Conservation (phyloP, 306 rosid species). For the Leucaena leucocephala region DNA sequence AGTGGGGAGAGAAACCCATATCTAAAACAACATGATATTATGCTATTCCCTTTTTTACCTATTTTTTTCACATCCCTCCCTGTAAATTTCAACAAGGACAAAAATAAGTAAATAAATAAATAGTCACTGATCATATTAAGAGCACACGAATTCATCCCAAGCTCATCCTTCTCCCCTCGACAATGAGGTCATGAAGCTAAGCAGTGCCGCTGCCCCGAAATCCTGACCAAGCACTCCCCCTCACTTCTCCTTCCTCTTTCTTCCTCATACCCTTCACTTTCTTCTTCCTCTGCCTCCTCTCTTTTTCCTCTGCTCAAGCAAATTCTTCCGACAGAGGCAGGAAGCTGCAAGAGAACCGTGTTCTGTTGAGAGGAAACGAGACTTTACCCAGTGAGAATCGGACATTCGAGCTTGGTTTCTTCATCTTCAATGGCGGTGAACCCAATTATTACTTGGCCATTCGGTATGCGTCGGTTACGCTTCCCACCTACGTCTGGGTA, state of each 20-base stretch:
- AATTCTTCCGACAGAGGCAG: neutral
- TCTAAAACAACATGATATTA: too few species aligned
- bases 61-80: neutral
- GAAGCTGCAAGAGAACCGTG: slow-evolving; percentile 17
- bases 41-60: neutral
- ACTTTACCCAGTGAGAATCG: slow-evolving; percentile 51
- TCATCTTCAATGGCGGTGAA: slow-evolving; percentile 35
- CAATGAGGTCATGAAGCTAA: neutral
- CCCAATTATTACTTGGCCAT: slow-evolving; percentile 54
- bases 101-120: neutral
- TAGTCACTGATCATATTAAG: neutral
- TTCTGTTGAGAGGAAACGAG: slow-evolving; percentile 39
- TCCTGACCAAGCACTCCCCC: slow-evolving; percentile 27
- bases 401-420: slow-evolving; percentile 65
- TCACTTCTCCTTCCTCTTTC: neutral
- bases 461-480: slow-evolving; percentile 50
- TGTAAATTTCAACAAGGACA: neutral
- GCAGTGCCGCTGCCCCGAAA: neutral
- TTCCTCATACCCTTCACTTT: slow-evolving; percentile 13
- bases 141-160: neutral
- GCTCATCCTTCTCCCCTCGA: neutral
- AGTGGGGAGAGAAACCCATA: neutral
- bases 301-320: neutral
- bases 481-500: slow-evolving; percentile 63
- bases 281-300: neutral